Evolutionary conservation across 2,329 filamentous ascomycete genomes (phyloP).

Genomic region (Cytospora chrysosperma): DNA sequence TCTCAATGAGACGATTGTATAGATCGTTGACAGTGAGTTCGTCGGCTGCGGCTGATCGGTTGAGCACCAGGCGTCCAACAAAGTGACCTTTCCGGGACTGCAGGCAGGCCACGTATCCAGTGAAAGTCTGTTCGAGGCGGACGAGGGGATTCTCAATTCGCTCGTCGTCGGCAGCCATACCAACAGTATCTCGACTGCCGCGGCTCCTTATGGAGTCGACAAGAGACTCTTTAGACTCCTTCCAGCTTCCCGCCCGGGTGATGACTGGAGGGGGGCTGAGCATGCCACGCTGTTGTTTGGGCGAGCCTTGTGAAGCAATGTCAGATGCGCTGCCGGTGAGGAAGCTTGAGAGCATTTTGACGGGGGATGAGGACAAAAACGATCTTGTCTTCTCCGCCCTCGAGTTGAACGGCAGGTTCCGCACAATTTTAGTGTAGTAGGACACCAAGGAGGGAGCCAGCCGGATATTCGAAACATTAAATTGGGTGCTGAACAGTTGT

Average conservation of each 20-base stretch:
- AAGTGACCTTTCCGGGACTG: constrained; percentile 86
- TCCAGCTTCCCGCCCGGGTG: constrained; percentile 14
- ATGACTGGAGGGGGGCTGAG: constrained; percentile 22
- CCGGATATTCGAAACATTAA: constrained; percentile 62
- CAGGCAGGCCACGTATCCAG: constrained; percentile 76
- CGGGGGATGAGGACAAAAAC: constrained; percentile 78
- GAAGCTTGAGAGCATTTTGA: constrained; percentile 85
- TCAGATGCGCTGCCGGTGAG: constrained; percentile 60
- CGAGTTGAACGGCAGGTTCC: constrained; percentile 63
- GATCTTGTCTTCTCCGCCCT: constrained; percentile 65
- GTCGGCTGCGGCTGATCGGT: constrained; percentile 63
- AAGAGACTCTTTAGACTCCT: constrained; percentile 43
- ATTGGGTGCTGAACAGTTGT: constrained; percentile 69
- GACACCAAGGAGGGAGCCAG: constrained; percentile 69
- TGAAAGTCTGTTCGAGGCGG: constrained; percentile 80
- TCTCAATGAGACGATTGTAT: constrained; percentile 84
- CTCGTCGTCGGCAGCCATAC: constrained; percentile 47
- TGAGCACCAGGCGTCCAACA: constrained; percentile 72
- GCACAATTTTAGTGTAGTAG: constrained; percentile 75
- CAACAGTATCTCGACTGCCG: constrained; percentile 44
- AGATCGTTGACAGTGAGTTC: constrained; percentile 83
- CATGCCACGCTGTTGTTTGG: constrained; percentile 41
- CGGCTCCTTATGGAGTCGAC: constrained; percentile 54
- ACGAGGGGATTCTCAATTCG: constrained; percentile 64
- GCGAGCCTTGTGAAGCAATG: constrained; percentile 37